A percentile compares a stretch with the other conserved stretches of the same genome.
phyloP scores from a whole-genome alignment of 352 stramenopile species.

The Aphanomyces cochlioides region DNA sequence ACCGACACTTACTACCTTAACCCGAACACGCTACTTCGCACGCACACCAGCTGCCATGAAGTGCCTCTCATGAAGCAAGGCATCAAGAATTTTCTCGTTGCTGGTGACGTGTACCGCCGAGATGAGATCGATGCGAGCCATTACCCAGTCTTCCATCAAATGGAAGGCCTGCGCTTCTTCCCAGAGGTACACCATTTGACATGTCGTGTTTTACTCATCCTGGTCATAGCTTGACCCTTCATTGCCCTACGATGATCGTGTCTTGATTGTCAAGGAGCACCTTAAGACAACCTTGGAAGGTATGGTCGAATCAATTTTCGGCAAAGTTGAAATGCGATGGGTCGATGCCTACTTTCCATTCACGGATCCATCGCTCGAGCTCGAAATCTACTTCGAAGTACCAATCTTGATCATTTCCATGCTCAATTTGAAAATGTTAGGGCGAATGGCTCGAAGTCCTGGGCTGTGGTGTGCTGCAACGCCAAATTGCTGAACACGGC shows the following conservation, averaged over 20 bases:
- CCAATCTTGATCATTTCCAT: neutral
- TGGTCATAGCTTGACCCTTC: conserved; percentile 41
- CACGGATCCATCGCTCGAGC: conserved; percentile 96
- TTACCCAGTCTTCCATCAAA: conserved; percentile 99
- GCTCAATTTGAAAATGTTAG: conserved; percentile 26
- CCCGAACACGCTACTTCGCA: conserved; percentile 68
- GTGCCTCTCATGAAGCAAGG: conserved; percentile 85
- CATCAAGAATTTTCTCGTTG: conserved; percentile 88
- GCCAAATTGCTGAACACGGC: conserved; percentile 90
- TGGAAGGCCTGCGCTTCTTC: conserved; percentile 98
- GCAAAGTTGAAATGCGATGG: conserved; percentile 95
- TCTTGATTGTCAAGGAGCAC: conserved; percentile 86
- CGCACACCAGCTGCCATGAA: conserved; percentile 93
- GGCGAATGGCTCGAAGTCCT: conserved; percentile 99
- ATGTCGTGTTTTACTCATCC: neutral
- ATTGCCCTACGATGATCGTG: conserved; percentile 65
- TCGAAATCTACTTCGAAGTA: conserved; percentile 97
- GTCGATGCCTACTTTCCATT: conserved; percentile 99
- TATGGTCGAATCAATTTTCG: conserved; percentile 90
- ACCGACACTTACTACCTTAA: conserved; percentile 92
- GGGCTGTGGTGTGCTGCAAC: conserved; percentile 95
- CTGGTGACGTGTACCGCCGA: conserved; percentile 95
- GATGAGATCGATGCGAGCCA: conserved; percentile 99
- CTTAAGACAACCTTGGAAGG: conserved; percentile 95
- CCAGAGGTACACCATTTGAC: conserved; percentile 47